phyloP scores from a whole-genome alignment of 2,329 filamentous ascomycete genomes.

The Exophiala xenobiotica region DNA sequence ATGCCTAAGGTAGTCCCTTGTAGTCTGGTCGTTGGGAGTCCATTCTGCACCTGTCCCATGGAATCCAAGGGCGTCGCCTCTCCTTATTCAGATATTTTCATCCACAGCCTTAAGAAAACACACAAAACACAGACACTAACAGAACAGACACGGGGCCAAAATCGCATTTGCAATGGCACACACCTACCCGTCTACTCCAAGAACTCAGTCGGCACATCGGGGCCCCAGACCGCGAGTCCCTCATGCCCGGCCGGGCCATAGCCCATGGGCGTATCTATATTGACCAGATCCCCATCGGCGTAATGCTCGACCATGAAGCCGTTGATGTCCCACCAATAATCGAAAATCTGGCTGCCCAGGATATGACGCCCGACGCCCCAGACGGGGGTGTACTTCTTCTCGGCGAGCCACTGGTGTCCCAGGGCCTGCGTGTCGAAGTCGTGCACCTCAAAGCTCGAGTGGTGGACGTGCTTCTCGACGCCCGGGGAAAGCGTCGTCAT shows the following conservation, averaged over 20 bases:
- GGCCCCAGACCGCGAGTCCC: slow-evolving; percentile 39
- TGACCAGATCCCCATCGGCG: slow-evolving; percentile 61
- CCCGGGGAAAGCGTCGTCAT: slow-evolving; percentile 35
- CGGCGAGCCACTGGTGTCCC: slow-evolving; percentile 67
- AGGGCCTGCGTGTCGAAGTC: slow-evolving; percentile 70
- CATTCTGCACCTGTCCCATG: too few relatives aligned
- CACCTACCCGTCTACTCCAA: slow-evolving; percentile 33
- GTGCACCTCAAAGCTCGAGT: slow-evolving; percentile 68
- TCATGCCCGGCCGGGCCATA: slow-evolving; percentile 37
- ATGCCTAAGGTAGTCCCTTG: too few relatives aligned
- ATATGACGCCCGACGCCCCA: slow-evolving; percentile 73
- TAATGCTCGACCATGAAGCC: slow-evolving; percentile 69
- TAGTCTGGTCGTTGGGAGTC: too few relatives aligned
- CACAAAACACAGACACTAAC: too few relatives aligned
- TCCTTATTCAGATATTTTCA: too few relatives aligned
- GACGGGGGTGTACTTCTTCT: slow-evolving; percentile 62
- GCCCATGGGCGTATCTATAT: slow-evolving; percentile 36
- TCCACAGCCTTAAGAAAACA: too few relatives aligned
- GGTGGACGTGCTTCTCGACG: slow-evolving; percentile 58
- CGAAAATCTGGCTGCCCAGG: slow-evolving; percentile 69
- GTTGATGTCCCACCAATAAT: slow-evolving; percentile 49
- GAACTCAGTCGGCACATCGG: slow-evolving; percentile 37
- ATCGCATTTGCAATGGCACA: too few relatives aligned
- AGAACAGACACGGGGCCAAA: too few relatives aligned
- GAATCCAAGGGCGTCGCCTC: too few relatives aligned